phyloP scores from a whole-genome alignment of 129 eudicot species.

The Flaveria brownii region DNA sequence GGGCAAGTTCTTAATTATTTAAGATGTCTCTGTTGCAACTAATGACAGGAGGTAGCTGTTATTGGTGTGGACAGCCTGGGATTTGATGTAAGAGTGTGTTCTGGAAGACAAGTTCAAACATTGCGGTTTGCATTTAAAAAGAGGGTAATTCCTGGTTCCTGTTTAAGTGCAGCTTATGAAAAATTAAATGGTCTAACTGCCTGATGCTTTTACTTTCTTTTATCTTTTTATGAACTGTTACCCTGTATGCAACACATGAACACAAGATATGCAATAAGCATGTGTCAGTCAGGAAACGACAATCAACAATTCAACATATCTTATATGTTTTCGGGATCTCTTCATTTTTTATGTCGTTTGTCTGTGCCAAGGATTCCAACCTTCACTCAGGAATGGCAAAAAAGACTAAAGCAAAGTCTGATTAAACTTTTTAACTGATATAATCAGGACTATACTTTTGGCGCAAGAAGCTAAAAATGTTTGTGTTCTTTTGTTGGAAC shows the following conservation, averaged over 20 bases:
- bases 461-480: neutral
- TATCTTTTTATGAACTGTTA: too few relatives aligned
- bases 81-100: slow-evolving; percentile 86
- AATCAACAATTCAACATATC: neutral
- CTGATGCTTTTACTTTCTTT: too few relatives aligned
- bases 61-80: slow-evolving; percentile 93
- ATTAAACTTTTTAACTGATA: neutral
- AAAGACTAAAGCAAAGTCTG: neutral
- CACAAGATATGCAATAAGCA: neutral
- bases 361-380: slow-evolving; percentile 4
- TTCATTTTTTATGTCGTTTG: neutral
- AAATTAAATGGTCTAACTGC: neutral
- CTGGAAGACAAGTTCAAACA: slow-evolving; percentile 93
- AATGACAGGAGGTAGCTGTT: slow-evolving; percentile 82
- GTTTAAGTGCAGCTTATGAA: neutral
- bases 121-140: slow-evolving; percentile 79
- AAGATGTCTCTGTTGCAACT: slow-evolving; percentile 15
- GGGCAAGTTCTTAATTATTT: neutral
- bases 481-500: neutral
- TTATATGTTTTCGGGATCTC: neutral
- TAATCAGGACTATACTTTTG: neutral
- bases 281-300: neutral
- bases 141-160: slow-evolving; percentile 52
- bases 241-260: too few relatives aligned
- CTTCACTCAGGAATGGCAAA: neutral